Base-by-base conservation (phyloP, 2,329 filamentous ascomycete species). In the Claviceps cyperi region DNA sequence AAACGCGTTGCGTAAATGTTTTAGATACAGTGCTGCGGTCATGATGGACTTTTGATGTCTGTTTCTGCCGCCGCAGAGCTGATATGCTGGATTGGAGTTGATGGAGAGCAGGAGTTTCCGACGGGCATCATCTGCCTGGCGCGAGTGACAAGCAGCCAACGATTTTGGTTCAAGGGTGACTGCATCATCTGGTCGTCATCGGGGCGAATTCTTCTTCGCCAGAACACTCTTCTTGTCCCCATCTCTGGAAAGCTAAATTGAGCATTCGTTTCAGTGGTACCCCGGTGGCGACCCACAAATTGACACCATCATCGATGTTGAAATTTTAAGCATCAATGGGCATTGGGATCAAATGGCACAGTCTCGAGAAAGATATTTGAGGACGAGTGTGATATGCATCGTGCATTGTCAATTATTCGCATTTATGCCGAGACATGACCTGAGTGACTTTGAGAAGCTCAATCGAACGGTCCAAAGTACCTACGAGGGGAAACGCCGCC, bases 271-370 rank as follows among this genome's bases (percentile, higher is more conserved):
- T 24, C 24, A 24, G 8, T 24, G 6, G 28, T 13, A 13, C 24
- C n/a, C 24, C n/a, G 21, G 24, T 22, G 14, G 17, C 19, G 39
- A 43, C 47, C 47, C 47, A 48, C 24, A 48, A 43, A 22, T 48
- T 43, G 47, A 48, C 24, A 39, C 47, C 39, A 48, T 43, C 47
- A 48, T 48, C 39, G 47, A 48, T 35, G 40, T 48, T 36, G 38
- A 11, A 41, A n/a, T 22, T 35, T 7, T 28, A 14, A 45, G 28
- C 28, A 32, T 32, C 28, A 32, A 11, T 32, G 9, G 9, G 9
- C 28, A 32, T 3, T 32, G 9, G 9, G 9, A 32, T 32, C 28
- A 32, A 32, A 32, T 32, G 9, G 28, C 28, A 32, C 28, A 11
- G 9, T 32, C 9, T 32, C 11, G 28, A 11, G 28, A 32, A 32